Evolutionary conservation across 805 yeast genomes (phyloP).

Genomic region (Candida endomychidarum): DNA sequence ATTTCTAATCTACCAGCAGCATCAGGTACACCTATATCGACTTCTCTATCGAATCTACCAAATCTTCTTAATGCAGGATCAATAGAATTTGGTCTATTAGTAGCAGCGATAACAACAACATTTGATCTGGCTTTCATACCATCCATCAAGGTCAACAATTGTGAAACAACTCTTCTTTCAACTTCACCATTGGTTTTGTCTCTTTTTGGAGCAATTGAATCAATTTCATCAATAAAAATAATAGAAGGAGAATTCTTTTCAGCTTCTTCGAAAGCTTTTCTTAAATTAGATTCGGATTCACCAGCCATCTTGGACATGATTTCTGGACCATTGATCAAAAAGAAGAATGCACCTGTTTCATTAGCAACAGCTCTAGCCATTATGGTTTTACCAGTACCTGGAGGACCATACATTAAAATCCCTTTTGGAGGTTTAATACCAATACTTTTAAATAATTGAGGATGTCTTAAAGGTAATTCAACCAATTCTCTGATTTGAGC

Average conservation of each 20-base stretch:
- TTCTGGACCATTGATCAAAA: conserved; percentile 97
- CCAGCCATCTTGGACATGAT: conserved; percentile 99
- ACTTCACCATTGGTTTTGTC: conserved; percentile 99
- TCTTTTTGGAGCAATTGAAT: conserved; percentile 99
- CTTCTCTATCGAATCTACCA: conserved; percentile 85
- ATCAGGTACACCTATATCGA: conserved; percentile 91
- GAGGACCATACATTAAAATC: conserved; percentile 97
- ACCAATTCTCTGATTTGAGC: conserved; percentile 99
- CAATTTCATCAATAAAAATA: conserved; percentile 97
- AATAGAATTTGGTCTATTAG: conserved; percentile 82
- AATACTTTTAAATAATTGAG: conserved; percentile 94
- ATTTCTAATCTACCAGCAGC: conserved; percentile 98
- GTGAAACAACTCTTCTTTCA: conserved; percentile 98
- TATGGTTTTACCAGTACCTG: conserved; percentile 99
- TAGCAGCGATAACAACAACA: conserved; percentile 97
- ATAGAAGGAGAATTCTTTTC: conserved; percentile 98
- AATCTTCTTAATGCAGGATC: conserved; percentile 85
- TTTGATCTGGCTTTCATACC: conserved; percentile 99
- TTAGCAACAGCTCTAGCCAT: conserved; percentile 99
- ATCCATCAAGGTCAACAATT: conserved; percentile 95
- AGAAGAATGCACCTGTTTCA: conserved; percentile 98
- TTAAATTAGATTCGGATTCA: conserved; percentile 93
- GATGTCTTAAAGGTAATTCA: conserved; percentile 96
- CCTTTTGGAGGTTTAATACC: conserved; percentile 99
- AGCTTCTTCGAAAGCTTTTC: conserved; percentile 99